Evolutionary conservation across 768 basidiomycete species (phyloP).

Genomic region (Tulasnella sp.): DNA sequence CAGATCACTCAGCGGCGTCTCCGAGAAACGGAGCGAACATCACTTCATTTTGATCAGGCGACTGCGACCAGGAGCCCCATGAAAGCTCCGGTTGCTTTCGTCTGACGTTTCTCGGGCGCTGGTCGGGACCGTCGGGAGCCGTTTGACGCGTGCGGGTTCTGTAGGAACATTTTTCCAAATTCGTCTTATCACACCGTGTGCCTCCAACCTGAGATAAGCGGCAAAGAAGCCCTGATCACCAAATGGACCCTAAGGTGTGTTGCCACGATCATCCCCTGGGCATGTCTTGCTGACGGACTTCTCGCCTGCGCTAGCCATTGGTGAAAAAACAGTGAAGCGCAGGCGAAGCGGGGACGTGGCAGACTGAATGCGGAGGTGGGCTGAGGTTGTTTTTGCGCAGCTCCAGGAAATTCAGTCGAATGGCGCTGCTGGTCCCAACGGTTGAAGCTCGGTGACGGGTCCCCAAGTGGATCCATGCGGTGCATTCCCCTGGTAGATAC

Average conservation of each 20-base stretch:
- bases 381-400: neutral
- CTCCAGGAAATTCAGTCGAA: neutral
- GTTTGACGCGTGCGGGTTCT: neutral
- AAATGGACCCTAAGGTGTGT: neutral
- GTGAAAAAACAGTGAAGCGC: neutral
- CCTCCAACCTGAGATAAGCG: conserved; percentile 10
- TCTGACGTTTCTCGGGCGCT: neutral
- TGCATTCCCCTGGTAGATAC: conserved; percentile 6
- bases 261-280: neutral
- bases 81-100: neutral
- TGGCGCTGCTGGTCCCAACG: conserved; percentile 1
- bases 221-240: conserved; percentile 4
- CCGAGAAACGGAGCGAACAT: neutral
- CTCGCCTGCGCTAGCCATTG: neutral
- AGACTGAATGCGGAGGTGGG: neutral
- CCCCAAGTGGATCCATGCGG: neutral
- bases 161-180: conserved; percentile 6
- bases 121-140: neutral
- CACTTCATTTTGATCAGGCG: neutral
- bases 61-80: neutral
- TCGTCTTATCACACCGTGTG: neutral
- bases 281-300: conserved; percentile 5
- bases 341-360: neutral
- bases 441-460: neutral
- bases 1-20: neutral